Base-by-base conservation (phyloP, 2,329 filamentous ascomycete species). In the Cytospora chrysosperma region DNA sequence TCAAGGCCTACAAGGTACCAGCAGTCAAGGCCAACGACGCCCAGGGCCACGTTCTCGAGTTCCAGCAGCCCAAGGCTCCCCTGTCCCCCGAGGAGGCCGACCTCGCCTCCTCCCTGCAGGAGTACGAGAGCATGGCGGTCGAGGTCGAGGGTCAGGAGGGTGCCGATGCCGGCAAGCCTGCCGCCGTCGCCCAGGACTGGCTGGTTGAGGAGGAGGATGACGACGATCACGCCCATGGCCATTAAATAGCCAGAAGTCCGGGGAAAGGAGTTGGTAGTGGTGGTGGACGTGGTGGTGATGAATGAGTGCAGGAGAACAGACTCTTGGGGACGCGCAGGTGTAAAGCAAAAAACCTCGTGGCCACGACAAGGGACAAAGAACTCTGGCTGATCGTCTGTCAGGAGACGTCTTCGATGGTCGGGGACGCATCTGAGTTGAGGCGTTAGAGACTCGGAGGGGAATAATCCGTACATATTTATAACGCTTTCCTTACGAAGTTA, bases 61-160 rank as follows among this genome's bases (percentile, higher is more conserved):
- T 98, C 84, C 75, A 76, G 74, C 76, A 89, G 69, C 95, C 95
- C 73, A 88, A 90, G 78, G 79, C 93, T 64, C 94, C 95, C 74
- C 80, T 85, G 75, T 96, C 93, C 40, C 95, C 95, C 76, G 95
- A 98, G 81, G 94, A 98, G 85, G 81, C 89, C 79, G 91, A 97
- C 80, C 90, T 99, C 68, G 92, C 93, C 75, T 90, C 86, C 79
- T 94, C 92, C 78, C 82, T 99, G 77, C 90, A 95, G 83, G 89
- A 92, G 76, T 99, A 99, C 86, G 94, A 98, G 86, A 86, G 81
- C 76, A 92, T 96, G 85, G 86, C 89, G 72, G 93, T 97, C 71
- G 95, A 99, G 81, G 89, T 98, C 69, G 94, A 98, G 84, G 94
- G 94, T 70, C 87, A 92, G 78, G 86, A 90, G 70, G 82, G 84